phyloP scores from a whole-genome alignment of 225 moss, liverwort and hornwort genomes.

The Physcomitrium patens region DNA sequence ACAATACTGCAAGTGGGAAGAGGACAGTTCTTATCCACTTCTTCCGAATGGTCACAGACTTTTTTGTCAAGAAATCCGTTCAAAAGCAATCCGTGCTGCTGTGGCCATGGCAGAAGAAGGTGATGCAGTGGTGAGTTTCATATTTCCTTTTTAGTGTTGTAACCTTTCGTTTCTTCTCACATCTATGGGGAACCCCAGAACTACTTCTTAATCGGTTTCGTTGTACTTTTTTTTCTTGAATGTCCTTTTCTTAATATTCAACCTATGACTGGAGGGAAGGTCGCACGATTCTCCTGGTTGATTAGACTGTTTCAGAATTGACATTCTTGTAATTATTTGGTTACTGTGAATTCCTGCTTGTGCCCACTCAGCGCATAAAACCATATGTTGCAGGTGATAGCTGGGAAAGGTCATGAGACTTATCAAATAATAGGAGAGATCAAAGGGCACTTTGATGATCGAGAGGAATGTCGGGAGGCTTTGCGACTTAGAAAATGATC shows the following conservation, averaged over 20 bases:
- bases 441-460: constrained; percentile 88
- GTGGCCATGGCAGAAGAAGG: constrained; percentile 99
- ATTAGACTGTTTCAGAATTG: not conserved
- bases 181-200: too few relatives aligned
- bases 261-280: too few relatives aligned
- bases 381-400: constrained; percentile 68
- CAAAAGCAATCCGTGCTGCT: constrained; percentile 93
- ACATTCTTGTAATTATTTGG: too few relatives aligned
- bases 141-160: too few relatives aligned
- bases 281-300: not conserved
- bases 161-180: too few relatives aligned
- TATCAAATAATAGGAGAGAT: constrained; percentile 89
- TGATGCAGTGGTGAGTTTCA: constrained; percentile 79
- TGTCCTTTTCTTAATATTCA: too few relatives aligned
- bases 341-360: too few relatives aligned
- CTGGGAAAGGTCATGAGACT: constrained; percentile 98
- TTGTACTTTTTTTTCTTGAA: too few relatives aligned
- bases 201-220: too few relatives aligned
- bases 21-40: constrained; percentile 86
- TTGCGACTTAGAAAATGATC: constrained; percentile 89
- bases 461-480: constrained; percentile 97
- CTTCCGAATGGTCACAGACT: constrained; percentile 89
- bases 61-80: constrained; percentile 89
- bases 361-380: not conserved
- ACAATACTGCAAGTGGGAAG: constrained; percentile 88